Conservation (phyloP, 306 rosid genomes). For the Fragaria nilgerrensis region DNA sequence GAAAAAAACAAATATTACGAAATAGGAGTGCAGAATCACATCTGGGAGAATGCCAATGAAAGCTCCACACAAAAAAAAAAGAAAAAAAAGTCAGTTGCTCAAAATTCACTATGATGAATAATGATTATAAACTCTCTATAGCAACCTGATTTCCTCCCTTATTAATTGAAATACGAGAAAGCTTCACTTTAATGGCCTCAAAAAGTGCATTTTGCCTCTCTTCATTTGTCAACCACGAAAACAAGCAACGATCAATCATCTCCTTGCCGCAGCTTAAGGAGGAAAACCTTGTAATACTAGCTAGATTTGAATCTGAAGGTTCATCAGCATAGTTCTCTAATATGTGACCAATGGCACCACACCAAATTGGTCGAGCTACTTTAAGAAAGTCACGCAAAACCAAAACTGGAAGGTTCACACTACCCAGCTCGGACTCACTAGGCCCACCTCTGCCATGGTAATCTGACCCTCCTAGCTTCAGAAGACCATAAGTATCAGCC, state of each 20-base stretch:
- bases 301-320: constrained; percentile 77
- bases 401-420: constrained; percentile 84
- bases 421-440: constrained; percentile 80
- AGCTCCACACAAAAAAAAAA: background rate
- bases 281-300: constrained; percentile 56
- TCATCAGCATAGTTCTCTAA: constrained; percentile 64
- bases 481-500: constrained; percentile 68
- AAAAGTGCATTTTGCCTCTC: constrained; percentile 72
- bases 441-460: constrained; percentile 86
- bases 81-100: background rate
- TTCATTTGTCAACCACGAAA: constrained; percentile 69
- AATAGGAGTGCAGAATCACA: background rate
- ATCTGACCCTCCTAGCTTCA: constrained; percentile 96
- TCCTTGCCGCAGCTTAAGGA: constrained; percentile 51
- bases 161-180: constrained; percentile 51
- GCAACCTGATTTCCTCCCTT: constrained; percentile 49
- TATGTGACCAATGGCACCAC: constrained; percentile 59
- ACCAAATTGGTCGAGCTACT: constrained; percentile 85
- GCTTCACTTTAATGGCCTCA: constrained; percentile 65
- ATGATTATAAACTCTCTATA: constrained; percentile 32
- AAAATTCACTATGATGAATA: background rate
- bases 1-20: no score
- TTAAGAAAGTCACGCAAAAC: constrained; percentile 69
- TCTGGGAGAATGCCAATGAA: background rate
- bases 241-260: constrained; percentile 69